These are phyloP conservation scores for Pyronema omphalodes DNA, from an alignment of 495 filamentous ascomycete species.

Conservation along the genomic window DNA sequence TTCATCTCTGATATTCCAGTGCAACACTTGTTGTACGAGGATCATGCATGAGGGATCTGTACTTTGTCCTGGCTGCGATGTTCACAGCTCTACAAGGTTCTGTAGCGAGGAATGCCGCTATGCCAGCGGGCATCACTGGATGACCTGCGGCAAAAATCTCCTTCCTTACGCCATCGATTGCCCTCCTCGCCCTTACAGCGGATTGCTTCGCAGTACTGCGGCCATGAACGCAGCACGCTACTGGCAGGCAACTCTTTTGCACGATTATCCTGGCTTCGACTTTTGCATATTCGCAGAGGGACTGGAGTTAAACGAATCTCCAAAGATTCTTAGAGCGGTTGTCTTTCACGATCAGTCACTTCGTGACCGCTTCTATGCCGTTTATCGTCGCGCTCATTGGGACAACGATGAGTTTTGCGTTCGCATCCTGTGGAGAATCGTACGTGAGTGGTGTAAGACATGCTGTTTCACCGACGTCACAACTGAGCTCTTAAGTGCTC, in stretches of 20 bases:
- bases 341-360: background rate
- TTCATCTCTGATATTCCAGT: background rate
- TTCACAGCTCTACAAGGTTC: background rate
- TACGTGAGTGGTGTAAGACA: background rate
- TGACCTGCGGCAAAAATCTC: background rate
- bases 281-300: background rate
- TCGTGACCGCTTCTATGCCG: background rate
- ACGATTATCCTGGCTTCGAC: slow-evolving; percentile 4
- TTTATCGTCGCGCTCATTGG: background rate
- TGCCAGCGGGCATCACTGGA: background rate
- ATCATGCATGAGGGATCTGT: background rate
- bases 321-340: background rate
- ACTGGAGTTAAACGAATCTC: background rate
- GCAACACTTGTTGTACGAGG: background rate
- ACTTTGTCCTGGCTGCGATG: background rate
- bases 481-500: background rate
- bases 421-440: background rate
- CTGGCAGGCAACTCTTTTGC: background rate
- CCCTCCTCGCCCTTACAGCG: background rate
- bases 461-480: background rate
- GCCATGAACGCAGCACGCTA: background rate
- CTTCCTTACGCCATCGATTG: background rate
- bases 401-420: background rate
- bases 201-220: background rate
- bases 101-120: slow-evolving; percentile 2